Percentiles rank a stretch among this genome's conserved stretches.
These are phyloP conservation scores for Pyrenophora teres DNA, from an alignment of 2,329 filamentous ascomycete species.

Conservation along the genomic window DNA sequence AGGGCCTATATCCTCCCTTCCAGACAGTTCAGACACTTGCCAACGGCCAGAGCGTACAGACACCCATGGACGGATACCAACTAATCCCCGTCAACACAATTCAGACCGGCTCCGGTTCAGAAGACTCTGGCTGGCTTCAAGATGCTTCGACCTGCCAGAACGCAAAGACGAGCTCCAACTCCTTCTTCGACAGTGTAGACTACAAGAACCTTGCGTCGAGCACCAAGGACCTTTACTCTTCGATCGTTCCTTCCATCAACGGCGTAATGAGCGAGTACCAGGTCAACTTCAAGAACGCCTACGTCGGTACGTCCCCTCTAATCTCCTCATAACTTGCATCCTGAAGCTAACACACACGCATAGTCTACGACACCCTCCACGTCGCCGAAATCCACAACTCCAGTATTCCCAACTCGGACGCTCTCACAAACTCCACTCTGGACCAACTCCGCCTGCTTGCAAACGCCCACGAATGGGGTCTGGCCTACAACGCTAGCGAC, in stretches of 20 bases:
- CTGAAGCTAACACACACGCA: not conserved
- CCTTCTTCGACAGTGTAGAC: slow-evolving; percentile 59
- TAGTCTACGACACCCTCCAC: slow-evolving; percentile 66
- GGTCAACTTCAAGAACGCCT: slow-evolving; percentile 66
- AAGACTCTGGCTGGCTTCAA: slow-evolving; percentile 63
- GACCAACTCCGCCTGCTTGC: slow-evolving; percentile 73
- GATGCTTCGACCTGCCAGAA: slow-evolving; percentile 60
- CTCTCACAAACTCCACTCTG: slow-evolving; percentile 66
- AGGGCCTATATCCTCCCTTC: slow-evolving; percentile 84
- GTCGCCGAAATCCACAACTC: slow-evolving; percentile 66
- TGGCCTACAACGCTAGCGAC: slow-evolving; percentile 73
- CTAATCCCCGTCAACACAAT: slow-evolving; percentile 75
- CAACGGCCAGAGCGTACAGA: slow-evolving; percentile 69
- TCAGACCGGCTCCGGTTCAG: slow-evolving; percentile 62
- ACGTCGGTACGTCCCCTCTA: slow-evolving; percentile 57
- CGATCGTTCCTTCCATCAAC: slow-evolving; percentile 59
- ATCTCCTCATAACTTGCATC: not conserved
- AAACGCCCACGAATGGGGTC: slow-evolving; percentile 77
- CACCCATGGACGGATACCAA: slow-evolving; percentile 81
- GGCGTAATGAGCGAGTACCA: slow-evolving; percentile 54
- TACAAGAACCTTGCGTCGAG: slow-evolving; percentile 55
- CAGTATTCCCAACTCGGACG: slow-evolving; percentile 60
- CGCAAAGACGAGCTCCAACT: slow-evolving; percentile 62
- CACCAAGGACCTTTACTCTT: slow-evolving; percentile 60
- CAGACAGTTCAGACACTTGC: slow-evolving; percentile 63